phyloP scores from a whole-genome alignment of 225 moss, liverwort and hornwort genomes.

The Polytrichum commune region DNA sequence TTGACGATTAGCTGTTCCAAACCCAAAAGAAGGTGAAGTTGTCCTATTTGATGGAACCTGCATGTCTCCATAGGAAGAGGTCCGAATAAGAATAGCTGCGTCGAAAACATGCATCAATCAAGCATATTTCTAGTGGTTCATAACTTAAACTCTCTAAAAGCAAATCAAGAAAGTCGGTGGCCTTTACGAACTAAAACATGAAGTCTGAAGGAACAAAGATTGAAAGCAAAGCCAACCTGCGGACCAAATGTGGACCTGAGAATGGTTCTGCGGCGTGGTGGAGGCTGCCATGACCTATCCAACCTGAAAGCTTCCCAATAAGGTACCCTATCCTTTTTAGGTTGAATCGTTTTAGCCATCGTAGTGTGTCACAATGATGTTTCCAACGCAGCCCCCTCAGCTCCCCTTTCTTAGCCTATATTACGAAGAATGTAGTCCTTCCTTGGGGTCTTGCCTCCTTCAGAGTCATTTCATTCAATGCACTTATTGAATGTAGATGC shows the following conservation, averaged over 20 bases:
- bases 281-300: slow-evolving; percentile 50
- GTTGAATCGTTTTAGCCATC: slow-evolving; percentile 25
- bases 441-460: too few relatives aligned
- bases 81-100: too few relatives aligned
- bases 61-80: not conserved
- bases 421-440: too few relatives aligned
- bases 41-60: slow-evolving; percentile 52
- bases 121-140: too few relatives aligned
- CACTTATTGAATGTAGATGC: too few relatives aligned
- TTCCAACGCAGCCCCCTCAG: slow-evolving; percentile 14
- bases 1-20: slow-evolving; percentile 57
- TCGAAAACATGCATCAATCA: too few relatives aligned
- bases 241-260: slow-evolving; percentile 63
- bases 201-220: not conserved
- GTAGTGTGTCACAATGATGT: slow-evolving; percentile 25
- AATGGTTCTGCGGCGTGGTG: slow-evolving; percentile 27
- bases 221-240: slow-evolving; percentile 27
- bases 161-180: too few relatives aligned
- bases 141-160: too few relatives aligned
- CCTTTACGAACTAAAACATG: not conserved
- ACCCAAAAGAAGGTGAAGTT: slow-evolving; percentile 54
- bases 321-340: slow-evolving; percentile 38
- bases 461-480: too few relatives aligned
- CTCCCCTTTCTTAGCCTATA: too few relatives aligned
- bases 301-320: slow-evolving; percentile 61